These are phyloP conservation scores for Kluyveromyces nonfermentans DNA, from an alignment of 805 yeast species.

Conservation along the genomic window DNA sequence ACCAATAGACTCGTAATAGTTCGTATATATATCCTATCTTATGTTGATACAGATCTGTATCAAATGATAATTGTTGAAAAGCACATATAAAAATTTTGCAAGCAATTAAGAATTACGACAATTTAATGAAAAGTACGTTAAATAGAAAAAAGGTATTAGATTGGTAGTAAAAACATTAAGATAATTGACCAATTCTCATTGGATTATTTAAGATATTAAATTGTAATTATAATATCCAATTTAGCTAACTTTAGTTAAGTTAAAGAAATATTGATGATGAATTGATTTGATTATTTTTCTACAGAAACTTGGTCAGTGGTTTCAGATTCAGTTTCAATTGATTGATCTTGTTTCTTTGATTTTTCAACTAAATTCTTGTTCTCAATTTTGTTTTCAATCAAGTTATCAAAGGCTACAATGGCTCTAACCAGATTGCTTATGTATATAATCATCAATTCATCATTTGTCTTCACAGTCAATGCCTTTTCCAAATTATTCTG, in stretches of 20 bases:
- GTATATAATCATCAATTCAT: conserved; percentile 90
- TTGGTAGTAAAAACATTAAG: neutral
- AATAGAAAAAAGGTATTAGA: neutral
- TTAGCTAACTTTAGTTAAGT: neutral
- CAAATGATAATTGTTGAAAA: neutral
- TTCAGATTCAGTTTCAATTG: conserved; percentile 28
- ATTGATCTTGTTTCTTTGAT: conserved; percentile 28
- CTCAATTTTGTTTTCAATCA: conserved; percentile 90
- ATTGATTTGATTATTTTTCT: neutral
- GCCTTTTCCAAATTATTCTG: conserved; percentile 59
- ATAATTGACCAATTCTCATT: neutral
- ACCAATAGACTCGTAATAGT: neutral
- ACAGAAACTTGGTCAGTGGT: conserved; percentile 15
- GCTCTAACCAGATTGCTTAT: conserved; percentile 85
- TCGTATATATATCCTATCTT: neutral
- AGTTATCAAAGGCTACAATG: conserved; percentile 91
- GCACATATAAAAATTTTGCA: neutral
- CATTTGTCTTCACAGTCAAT: conserved; percentile 87
- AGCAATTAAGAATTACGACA: neutral
- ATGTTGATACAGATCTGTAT: neutral
- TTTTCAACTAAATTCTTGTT: conserved; percentile 45
- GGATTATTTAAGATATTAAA: no score
- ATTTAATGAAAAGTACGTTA: no score
- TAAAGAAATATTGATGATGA: no score
- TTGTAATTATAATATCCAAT: neutral